Conservation (phyloP, 2,329 filamentous ascomycete genomes). For the Cordyceps cateniannulata region DNA sequence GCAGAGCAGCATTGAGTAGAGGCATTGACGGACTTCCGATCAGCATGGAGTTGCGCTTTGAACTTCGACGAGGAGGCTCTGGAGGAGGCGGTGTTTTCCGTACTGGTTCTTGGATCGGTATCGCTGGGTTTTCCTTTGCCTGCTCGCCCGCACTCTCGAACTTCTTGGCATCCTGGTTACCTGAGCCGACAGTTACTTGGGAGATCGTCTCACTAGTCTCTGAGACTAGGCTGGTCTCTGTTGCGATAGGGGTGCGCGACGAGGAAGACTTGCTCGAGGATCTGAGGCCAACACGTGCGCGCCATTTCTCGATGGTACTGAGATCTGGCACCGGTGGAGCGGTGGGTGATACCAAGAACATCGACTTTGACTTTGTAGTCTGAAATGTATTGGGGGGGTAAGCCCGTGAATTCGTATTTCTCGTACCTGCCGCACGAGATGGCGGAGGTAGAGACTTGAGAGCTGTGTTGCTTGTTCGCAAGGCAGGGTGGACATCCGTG, state of each 20-base stretch:
- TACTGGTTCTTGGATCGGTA: neutral
- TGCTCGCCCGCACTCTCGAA: neutral
- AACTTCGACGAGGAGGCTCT: constrained; percentile 23
- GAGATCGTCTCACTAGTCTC: too few relatives aligned
- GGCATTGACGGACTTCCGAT: constrained; percentile 13
- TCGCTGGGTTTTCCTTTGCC: neutral
- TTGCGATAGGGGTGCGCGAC: neutral
- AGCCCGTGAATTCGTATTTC: constrained; percentile 22
- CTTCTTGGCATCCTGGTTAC: neutral
- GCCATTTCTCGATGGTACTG: constrained; percentile 28
- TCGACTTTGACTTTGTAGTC: constrained; percentile 20
- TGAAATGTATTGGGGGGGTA: constrained; percentile 34
- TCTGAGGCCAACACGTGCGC: constrained; percentile 22
- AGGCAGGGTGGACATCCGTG: constrained; percentile 28
- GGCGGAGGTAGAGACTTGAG: constrained; percentile 21
- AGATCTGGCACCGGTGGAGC: constrained; percentile 24
- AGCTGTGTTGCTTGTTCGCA: constrained; percentile 24
- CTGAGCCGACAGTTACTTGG: neutral
- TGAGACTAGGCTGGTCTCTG: neutral
- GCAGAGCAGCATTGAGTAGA: neutral
- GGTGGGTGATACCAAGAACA: constrained; percentile 22
- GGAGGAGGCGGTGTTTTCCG: constrained; percentile 17
- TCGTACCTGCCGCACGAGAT: constrained; percentile 16
- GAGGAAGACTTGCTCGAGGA: constrained; percentile 9
- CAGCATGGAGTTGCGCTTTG: constrained; percentile 19